Conservation (phyloP, 176 grass and related monocot species). For the Areca catechu region DNA sequence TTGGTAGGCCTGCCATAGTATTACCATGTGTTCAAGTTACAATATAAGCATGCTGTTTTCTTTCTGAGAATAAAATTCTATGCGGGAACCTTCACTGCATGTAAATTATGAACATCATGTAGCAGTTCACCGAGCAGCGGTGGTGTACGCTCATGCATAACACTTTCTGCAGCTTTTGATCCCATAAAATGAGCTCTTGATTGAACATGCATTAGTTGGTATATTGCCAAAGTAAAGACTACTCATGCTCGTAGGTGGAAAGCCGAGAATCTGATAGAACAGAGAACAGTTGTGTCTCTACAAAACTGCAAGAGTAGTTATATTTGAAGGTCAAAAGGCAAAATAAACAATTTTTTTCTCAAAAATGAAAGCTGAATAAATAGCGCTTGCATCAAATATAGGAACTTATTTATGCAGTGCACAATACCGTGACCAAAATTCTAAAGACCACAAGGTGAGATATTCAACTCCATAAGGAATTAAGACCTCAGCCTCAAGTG, state of each 20-base stretch:
- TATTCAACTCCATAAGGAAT: too few relatives aligned
- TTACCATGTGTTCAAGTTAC: background rate
- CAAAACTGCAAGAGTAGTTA: background rate
- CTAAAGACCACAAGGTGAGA: too few relatives aligned
- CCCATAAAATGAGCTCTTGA: background rate
- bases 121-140: too few relatives aligned
- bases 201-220: background rate
- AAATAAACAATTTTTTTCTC: too few relatives aligned
- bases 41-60: background rate
- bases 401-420: too few relatives aligned
- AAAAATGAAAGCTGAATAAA: too few relatives aligned
- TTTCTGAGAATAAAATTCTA: background rate
- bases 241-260: constrained; percentile 11
- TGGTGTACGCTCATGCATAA: too few relatives aligned
- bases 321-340: background rate
- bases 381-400: too few relatives aligned
- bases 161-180: background rate
- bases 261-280: constrained; percentile 18
- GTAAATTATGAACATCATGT: too few relatives aligned
- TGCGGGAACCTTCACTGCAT: too few relatives aligned
- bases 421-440: too few relatives aligned
- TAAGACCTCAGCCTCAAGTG: too few relatives aligned
- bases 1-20: background rate
- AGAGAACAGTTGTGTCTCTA: constrained; percentile 15
- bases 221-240: background rate